Evolutionary conservation across 257 asterid genomes (phyloP), one percentile per base, ranked within the genome.

Genomic region (Apocynum venetum): DNA sequence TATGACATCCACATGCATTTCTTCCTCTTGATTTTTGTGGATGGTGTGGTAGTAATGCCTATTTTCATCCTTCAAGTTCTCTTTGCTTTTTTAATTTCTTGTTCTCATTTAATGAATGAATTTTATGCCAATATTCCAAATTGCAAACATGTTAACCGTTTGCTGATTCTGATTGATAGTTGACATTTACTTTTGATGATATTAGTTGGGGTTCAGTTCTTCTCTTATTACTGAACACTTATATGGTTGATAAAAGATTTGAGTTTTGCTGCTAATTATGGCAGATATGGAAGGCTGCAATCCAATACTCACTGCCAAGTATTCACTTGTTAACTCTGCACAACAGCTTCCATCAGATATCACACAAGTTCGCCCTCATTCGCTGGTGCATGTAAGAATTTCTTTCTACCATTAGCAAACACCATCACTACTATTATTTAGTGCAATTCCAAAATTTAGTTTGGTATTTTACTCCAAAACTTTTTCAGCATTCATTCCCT

Each of bases 231-330:
- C 49, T 40, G 47, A 15, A 14, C 3, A 15, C 7, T 43, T 14
- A 43, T 41, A 7, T 68, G 73, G 17, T 17, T 68, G 53, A 19
- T 43, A 68, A n/a, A 17, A 8, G 10, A 9, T 11, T 68, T 68
- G 52, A 19, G 43, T 15, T 40, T 68, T 43, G 51, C 73, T 68
- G 2, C 72, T 61, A 77, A 80, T 85, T 72, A 38, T 74, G 85
- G 85, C 88, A 96, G 99, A 93, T 86, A 81, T 84, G 71, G 98
- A 91, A 86, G 97, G 98, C 71, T 85, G 86, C 88, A 89, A 86
- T 82, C 82, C 89, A 47, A 75, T 91, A 64, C 97, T 96, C 71
- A 83, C 93, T 80, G 97, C 97, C 53, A 96, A 96, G 87, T 83
- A 84, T 84, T 91, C 99, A 55, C 91, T 96, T 44, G 85, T 91